A percentile compares a stretch with the other conserved stretches of the same genome.
Conservation (phyloP, 192 early-diverging fungal species). For the Phlyctochytrium arcticum region DNA sequence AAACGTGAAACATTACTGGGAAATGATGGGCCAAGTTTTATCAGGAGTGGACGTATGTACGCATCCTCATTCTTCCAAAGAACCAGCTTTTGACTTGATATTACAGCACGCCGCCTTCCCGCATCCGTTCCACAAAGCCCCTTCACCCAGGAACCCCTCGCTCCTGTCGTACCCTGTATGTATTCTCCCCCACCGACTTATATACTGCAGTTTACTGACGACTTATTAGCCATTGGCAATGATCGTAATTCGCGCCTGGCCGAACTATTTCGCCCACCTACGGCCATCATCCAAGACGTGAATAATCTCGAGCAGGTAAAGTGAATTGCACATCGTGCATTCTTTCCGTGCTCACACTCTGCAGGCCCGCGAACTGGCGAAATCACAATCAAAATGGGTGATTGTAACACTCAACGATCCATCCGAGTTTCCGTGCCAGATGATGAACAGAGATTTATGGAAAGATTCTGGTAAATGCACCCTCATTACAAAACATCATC, state of each 20-base stretch:
- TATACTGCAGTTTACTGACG: not conserved
- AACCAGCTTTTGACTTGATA: not conserved
- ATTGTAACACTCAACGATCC: slow-evolving; percentile 83
- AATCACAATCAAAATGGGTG: slow-evolving; percentile 68
- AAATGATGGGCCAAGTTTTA: not conserved
- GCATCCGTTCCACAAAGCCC: not conserved
- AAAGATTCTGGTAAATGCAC: slow-evolving; percentile 48
- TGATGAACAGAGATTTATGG: slow-evolving; percentile 94
- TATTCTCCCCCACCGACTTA: not conserved
- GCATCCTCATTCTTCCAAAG: too few species aligned
- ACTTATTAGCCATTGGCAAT: not conserved
- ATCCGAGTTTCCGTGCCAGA: slow-evolving; percentile 80
- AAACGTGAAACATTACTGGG: slow-evolving; percentile 53
- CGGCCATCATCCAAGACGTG: slow-evolving; percentile 80
- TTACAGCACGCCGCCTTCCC: not conserved
- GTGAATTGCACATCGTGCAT: too few species aligned
- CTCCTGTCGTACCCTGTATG: not conserved
- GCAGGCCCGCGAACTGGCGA: slow-evolving; percentile 63
- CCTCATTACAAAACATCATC: not conserved
- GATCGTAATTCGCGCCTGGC: slow-evolving; percentile 29
- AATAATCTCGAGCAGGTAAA: slow-evolving; percentile 40
- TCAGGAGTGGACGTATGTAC: not conserved
- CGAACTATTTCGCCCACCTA: slow-evolving; percentile 80
- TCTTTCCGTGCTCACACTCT: not conserved
- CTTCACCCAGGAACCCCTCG: not conserved